Evolutionary conservation across 202 grass and related monocot genomes (phyloP).

Genomic region (Zizania palustris): DNA sequence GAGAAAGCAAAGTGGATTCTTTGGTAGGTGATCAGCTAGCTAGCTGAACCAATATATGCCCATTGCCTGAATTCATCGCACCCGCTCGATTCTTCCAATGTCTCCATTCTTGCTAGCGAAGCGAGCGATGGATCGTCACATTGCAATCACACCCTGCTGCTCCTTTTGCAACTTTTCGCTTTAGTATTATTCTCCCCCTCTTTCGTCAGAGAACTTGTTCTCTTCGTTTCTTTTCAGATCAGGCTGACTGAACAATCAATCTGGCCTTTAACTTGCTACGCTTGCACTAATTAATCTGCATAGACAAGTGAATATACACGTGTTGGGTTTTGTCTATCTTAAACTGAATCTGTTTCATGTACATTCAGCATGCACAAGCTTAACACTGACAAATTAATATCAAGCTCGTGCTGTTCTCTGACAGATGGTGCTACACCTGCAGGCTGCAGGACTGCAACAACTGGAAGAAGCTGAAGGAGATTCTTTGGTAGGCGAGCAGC

Average conservation of each 20-base stretch:
- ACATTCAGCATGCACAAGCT: too few relatives aligned
- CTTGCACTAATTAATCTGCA: not conserved
- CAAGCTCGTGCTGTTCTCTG: not conserved
- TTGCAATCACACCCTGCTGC: not conserved
- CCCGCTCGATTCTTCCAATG: not conserved
- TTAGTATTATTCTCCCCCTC: not conserved
- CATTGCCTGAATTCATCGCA: not conserved
- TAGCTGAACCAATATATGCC: constrained; percentile 3
- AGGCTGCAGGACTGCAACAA: not conserved
- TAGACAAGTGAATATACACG: not conserved
- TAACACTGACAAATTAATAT: too few relatives aligned
- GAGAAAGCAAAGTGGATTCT: not conserved
- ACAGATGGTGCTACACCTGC: not conserved
- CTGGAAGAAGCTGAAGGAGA: not conserved
- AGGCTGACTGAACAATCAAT: not conserved
- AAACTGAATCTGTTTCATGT: not conserved
- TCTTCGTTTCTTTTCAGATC: not conserved
- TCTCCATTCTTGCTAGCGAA: not conserved
- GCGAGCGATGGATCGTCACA: not conserved
- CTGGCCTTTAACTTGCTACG: not conserved
- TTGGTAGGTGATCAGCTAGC: not conserved
- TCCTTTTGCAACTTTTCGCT: not conserved
- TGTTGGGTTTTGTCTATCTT: not conserved
- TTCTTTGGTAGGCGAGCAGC: constrained; percentile 28
- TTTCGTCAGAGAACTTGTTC: not conserved